Conservation (phyloP, 352 stramenopile genomes). For the Pelagophyceae sp. region DNA sequence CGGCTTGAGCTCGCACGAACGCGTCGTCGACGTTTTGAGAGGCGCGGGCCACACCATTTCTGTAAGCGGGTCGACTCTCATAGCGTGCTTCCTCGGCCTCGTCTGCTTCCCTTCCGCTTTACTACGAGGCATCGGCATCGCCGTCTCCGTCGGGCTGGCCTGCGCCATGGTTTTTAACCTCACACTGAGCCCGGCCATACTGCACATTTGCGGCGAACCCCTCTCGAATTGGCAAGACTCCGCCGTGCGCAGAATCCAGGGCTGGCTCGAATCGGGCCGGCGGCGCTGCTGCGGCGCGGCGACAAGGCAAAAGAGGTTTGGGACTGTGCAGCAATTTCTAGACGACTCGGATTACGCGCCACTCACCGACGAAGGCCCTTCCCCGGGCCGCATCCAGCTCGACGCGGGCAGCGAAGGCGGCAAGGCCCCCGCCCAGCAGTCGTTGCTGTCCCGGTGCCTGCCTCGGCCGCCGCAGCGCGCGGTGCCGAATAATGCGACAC, state of each 20-base stretch:
- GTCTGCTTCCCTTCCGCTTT: slow-evolving; percentile 14
- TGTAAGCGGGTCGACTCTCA: slow-evolving; percentile 34
- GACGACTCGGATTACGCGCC: background rate
- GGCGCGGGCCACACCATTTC: slow-evolving; percentile 38
- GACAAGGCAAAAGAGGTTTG: slow-evolving; percentile 8
- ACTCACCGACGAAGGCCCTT: slow-evolving; percentile 5
- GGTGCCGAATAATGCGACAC: too few relatives aligned
- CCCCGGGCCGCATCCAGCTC: background rate
- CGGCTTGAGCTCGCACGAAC: slow-evolving; percentile 13
- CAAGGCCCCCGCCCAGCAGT: background rate
- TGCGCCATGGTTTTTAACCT: slow-evolving; percentile 37
- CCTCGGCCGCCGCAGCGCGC: too few relatives aligned
- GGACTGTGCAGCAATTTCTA: too few relatives aligned
- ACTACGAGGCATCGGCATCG: slow-evolving; percentile 31
- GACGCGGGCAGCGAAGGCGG: background rate
- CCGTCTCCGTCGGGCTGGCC: slow-evolving; percentile 32
- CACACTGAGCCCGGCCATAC: slow-evolving; percentile 32
- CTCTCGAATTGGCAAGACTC: slow-evolving; percentile 13
- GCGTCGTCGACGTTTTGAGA: slow-evolving; percentile 28
- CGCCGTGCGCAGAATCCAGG: too few relatives aligned
- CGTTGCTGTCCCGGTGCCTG: too few relatives aligned
- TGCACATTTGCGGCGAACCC: slow-evolving; percentile 24
- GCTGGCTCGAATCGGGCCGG: slow-evolving; percentile 2
- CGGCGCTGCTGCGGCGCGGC: slow-evolving; percentile 11
- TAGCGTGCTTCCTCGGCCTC: slow-evolving; percentile 34